phyloP scores from a whole-genome alignment of 768 basidiomycete genomes.

The Xerocomellus amylosporus region DNA sequence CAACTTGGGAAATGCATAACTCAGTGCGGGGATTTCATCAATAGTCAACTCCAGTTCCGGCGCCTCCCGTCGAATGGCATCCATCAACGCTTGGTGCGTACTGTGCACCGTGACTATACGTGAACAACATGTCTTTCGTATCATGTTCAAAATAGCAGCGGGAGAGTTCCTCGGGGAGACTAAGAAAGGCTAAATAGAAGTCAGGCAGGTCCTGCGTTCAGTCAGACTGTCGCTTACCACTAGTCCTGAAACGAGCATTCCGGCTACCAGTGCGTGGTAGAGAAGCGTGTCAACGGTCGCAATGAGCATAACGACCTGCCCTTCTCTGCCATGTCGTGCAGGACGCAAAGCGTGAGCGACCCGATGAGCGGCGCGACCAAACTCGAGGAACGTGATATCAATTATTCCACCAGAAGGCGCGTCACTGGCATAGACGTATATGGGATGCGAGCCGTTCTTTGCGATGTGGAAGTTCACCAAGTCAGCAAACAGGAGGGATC shows the following conservation, averaged over 20 bases:
- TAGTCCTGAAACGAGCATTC: conserved; percentile 29
- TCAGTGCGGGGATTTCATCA: no score
- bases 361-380: conserved; percentile 32
- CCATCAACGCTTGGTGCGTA: conserved; percentile 10
- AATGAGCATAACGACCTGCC: conserved; percentile 32
- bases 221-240: conserved; percentile 20
- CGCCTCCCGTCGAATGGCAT: conserved; percentile 2
- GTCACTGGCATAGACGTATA: conserved; percentile 17
- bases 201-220: neutral
- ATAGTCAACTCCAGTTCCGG: no score
- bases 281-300: conserved; percentile 31
- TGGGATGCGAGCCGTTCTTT: conserved; percentile 11
- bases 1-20: no score
- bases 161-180: conserved; percentile 23
- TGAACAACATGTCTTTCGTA: conserved; percentile 18
- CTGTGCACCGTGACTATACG: conserved; percentile 14
- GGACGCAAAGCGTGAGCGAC: conserved; percentile 27
- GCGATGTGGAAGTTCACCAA: conserved; percentile 24
- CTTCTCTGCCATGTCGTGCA: conserved; percentile 15
- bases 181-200: conserved; percentile 19
- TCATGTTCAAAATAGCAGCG: conserved; percentile 20
- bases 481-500: conserved; percentile 19
- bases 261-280: conserved; percentile 27
- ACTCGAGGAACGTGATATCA: conserved; percentile 23
- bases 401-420: conserved; percentile 5